A percentile compares a stretch with the other conserved stretches of the same genome.
phyloP scores from a whole-genome alignment of 192 early-diverging fungal species.

The Coemansia umbellata region DNA sequence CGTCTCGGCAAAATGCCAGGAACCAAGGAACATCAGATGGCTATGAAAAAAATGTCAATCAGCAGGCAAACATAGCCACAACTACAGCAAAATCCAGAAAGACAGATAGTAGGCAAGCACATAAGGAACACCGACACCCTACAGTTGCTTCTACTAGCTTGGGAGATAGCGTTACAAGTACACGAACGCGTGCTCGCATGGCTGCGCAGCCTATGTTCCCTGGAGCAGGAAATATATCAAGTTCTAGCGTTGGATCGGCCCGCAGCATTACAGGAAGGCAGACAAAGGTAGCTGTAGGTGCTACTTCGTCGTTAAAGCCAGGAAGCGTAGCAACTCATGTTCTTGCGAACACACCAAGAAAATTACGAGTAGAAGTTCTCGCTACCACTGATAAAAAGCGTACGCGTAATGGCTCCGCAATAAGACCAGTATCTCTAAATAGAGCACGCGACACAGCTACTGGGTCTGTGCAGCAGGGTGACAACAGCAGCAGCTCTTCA shows the following conservation, averaged over 20 bases:
- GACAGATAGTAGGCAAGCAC: background rate
- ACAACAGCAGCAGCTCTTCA: background rate
- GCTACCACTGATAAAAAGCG: slow-evolving; percentile 41
- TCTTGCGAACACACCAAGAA: slow-evolving; percentile 19
- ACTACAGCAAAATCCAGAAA: background rate
- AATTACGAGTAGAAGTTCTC: slow-evolving; percentile 2
- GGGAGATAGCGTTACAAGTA: background rate
- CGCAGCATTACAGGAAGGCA: background rate
- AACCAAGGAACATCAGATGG: background rate
- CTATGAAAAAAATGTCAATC: background rate
- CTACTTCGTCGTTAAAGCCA: background rate
- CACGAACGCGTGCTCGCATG: background rate
- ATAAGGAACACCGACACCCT: background rate
- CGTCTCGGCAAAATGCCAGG: background rate
- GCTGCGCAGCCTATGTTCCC: background rate
- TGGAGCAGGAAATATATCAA: too few species aligned
- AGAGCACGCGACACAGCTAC: background rate
- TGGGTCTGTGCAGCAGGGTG: background rate
- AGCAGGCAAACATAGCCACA: background rate
- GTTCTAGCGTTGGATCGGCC: background rate
- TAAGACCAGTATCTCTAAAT: slow-evolving; percentile 7
- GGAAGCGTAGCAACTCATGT: background rate
- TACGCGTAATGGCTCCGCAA: slow-evolving; percentile 27
- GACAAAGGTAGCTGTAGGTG: background rate
- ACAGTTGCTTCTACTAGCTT: background rate